phyloP scores from a whole-genome alignment of 1,139 yeast genomes.

The Debaryomyces subglobosus region DNA sequence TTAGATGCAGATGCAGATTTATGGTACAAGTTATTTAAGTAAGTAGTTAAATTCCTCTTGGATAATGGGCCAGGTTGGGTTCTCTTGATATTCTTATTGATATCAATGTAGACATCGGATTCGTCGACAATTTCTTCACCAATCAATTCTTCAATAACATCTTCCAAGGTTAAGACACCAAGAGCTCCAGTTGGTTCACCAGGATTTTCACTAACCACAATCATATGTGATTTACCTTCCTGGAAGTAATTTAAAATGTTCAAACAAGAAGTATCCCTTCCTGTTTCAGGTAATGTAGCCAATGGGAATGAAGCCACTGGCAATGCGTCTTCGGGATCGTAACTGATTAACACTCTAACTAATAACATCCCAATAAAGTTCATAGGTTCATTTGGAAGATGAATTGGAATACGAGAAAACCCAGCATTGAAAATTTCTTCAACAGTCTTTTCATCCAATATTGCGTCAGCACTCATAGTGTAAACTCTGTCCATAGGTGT shows the following conservation, averaged over 20 bases:
- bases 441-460: constrained; percentile 81
- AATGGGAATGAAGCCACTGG: constrained; percentile 94
- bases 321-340: constrained; percentile 94
- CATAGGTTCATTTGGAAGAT: constrained; percentile 83
- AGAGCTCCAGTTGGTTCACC: constrained; percentile 87
- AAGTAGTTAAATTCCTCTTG: constrained; percentile 69
- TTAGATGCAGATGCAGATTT: constrained; percentile 38
- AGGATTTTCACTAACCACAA: constrained; percentile 83
- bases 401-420: constrained; percentile 94
- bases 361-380: constrained; percentile 95
- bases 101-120: constrained; percentile 92
- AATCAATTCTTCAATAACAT: constrained; percentile 94
- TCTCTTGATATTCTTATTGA: constrained; percentile 83
- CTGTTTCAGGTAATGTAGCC: constrained; percentile 95
- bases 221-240: constrained; percentile 98
- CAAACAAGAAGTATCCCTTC: constrained; percentile 87
- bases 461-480: constrained; percentile 83
- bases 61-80: constrained; percentile 84
- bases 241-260: constrained; percentile 94
- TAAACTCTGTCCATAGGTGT: constrained; percentile 91
- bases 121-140: constrained; percentile 98
- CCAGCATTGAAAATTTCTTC: constrained; percentile 94
- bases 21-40: constrained; percentile 62
- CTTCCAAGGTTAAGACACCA: constrained; percentile 93
- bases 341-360: constrained; percentile 88